A percentile compares a stretch with the other conserved stretches of the same genome.
Evolutionary conservation across 495 filamentous ascomycete genomes (phyloP).

Genomic region (Aspergillus panamensis): DNA sequence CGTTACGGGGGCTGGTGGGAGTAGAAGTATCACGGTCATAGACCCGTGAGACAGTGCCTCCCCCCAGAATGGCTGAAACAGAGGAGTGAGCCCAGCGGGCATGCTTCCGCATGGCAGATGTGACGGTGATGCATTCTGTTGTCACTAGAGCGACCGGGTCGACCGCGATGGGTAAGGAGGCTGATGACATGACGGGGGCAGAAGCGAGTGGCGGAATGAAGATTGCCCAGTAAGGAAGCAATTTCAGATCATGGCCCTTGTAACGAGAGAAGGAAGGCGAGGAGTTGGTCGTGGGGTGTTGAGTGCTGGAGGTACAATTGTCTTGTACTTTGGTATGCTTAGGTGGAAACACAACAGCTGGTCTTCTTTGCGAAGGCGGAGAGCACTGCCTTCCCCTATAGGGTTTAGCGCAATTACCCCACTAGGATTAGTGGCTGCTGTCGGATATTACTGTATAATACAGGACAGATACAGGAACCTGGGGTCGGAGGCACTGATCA

Average conservation of each 20-base stretch:
- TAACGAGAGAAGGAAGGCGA: not conserved
- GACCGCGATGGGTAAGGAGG: slow-evolving; percentile 68
- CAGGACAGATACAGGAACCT: not conserved
- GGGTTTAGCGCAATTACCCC: slow-evolving; percentile 11
- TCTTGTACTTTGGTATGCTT: not conserved
- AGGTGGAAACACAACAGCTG: slow-evolving; percentile 19
- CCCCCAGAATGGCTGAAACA: slow-evolving; percentile 91
- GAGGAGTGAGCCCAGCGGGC: slow-evolving; percentile 94
- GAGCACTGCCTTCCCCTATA: slow-evolving; percentile 14
- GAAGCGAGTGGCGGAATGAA: slow-evolving; percentile 11
- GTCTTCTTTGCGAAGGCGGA: slow-evolving; percentile 21
- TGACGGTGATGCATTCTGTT: slow-evolving; percentile 98
- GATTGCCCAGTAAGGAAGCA: slow-evolving; percentile 17
- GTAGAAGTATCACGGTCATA: slow-evolving; percentile 42
- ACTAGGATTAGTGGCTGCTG: not conserved
- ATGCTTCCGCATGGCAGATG: slow-evolving; percentile 97
- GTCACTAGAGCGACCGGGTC: slow-evolving; percentile 94
- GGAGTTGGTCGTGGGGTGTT: not conserved
- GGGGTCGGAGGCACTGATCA: too few species aligned
- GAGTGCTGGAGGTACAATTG: not conserved
- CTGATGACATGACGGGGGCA: slow-evolving; percentile 19
- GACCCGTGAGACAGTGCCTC: slow-evolving; percentile 55
- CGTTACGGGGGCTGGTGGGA: slow-evolving; percentile 38
- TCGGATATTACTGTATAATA: not conserved
- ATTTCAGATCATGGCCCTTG: slow-evolving; percentile 23